Evolutionary conservation across 1,284 basidiomycete species (phyloP), one percentile per base, ranked within the genome.

Genomic region (Sphaerobolus stellatus): DNA sequence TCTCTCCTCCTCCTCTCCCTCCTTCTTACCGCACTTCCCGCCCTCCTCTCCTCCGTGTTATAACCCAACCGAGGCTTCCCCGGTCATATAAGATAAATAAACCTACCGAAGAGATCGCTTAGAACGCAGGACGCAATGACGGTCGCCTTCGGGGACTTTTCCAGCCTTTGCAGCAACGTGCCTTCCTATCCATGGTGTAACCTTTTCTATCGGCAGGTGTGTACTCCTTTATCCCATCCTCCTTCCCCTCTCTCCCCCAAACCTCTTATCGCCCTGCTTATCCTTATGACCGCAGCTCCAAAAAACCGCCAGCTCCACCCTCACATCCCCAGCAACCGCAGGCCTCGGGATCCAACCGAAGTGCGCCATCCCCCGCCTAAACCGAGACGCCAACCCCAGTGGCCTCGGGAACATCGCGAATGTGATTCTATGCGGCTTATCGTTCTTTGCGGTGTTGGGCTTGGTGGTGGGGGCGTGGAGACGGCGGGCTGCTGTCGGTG

Each of bases 101-200:
- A n/a, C n/a, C n/a, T n/a, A n/a, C n/a, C n/a, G n/a, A n/a, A n/a
- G n/a, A n/a, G n/a, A n/a, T n/a, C n/a, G n/a, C n/a, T n/a, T n/a
- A n/a, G n/a, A n/a, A n/a, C n/a, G n/a, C n/a, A n/a, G n/a, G n/a
- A n/a, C n/a, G n/a, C n/a, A n/a, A n/a, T n/a, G n/a, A 38, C 41
- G 50, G 38, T 52, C 24, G 25, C 44, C 31, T 86, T 87, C 63
- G 84, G 84, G 55, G 81, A 85, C 61, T 85, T 86, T 65, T 64
- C 67, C 61, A 69, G 78, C 16, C 75, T 86, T 20, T 86, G 84
- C 67, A 71, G 72, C 24, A 66, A 76, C 27, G 75, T 76, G 9
- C 85, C 85, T 1, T 84, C 82, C 25, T 86, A 86, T 62, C 74
- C 83, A 1, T 85, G 84, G 83, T 86, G 84, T 66, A 86, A 86